These are phyloP conservation scores for Anisogramma anomala DNA, from an alignment of 2,329 filamentous ascomycete genomes.

Conservation along the genomic window DNA sequence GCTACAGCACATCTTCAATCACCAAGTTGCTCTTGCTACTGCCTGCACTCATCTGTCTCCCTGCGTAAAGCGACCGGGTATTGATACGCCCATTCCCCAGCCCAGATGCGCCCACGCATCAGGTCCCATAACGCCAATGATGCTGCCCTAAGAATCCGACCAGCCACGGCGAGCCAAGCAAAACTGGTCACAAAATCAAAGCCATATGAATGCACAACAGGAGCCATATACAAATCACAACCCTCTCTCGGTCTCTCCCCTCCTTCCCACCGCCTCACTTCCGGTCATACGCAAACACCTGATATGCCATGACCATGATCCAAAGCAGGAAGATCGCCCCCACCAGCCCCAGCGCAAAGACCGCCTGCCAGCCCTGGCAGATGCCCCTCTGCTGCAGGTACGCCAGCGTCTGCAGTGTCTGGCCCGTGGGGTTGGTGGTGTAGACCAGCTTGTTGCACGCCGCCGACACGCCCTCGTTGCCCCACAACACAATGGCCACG, in stretches of 20 bases:
- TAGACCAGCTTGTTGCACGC: conserved; percentile 50
- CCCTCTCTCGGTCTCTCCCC: background rate
- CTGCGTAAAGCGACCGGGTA: no score
- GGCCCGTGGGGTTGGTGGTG: conserved; percentile 36
- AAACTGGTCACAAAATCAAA: no score
- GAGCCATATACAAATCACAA: no score
- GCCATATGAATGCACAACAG: no score
- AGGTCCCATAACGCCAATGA: no score
- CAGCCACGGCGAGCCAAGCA: no score
- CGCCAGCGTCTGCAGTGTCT: conserved; percentile 44
- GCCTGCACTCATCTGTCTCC: no score
- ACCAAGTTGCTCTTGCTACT: no score
- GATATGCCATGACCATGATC: conserved; percentile 58
- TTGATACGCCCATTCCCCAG: no score
- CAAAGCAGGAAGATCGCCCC: conserved; percentile 51
- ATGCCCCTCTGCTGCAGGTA: conserved; percentile 54
- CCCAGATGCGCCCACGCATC: no score
- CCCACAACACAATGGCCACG: conserved; percentile 51
- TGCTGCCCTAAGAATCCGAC: no score
- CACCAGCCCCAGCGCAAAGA: conserved; percentile 51
- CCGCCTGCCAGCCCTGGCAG: conserved; percentile 53
- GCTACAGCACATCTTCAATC: no score
- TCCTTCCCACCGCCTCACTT: conserved; percentile 16
- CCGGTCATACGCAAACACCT: conserved; percentile 40
- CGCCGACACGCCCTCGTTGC: conserved; percentile 41